Conservation (phyloP, 2,329 filamentous ascomycete species). For the Capronia americana region DNA sequence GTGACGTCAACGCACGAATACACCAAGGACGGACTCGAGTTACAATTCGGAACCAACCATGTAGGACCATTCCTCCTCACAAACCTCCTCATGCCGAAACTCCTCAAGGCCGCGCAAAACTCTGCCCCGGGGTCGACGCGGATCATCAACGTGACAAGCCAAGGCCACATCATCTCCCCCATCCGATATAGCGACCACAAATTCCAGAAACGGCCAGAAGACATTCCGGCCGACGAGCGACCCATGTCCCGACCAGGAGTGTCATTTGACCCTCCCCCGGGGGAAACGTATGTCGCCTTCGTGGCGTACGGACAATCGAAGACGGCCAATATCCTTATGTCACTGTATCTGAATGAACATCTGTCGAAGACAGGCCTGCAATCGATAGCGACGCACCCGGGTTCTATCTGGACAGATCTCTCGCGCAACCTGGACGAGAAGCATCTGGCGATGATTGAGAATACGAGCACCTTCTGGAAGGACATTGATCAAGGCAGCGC, state of each 20-base stretch:
- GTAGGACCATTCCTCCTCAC: conserved; percentile 51
- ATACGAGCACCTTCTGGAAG: conserved; percentile 41
- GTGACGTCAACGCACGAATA: conserved; percentile 44
- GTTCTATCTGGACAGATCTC: conserved; percentile 39
- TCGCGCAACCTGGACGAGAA: conserved; percentile 41
- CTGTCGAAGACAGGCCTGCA: conserved; percentile 48
- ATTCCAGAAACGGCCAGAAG: conserved; percentile 41
- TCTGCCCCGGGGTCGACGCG: conserved; percentile 29
- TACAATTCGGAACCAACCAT: conserved; percentile 50
- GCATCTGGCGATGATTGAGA: conserved; percentile 36
- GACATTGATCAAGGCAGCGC: conserved; percentile 39
- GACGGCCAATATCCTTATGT: conserved; percentile 55
- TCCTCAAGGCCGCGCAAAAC: conserved; percentile 42
- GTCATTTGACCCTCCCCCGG: conserved; percentile 35
- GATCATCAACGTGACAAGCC: conserved; percentile 40
- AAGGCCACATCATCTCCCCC: conserved; percentile 41
- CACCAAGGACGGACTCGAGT: conserved; percentile 48
- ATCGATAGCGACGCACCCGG: conserved; percentile 52
- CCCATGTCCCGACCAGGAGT: conserved; percentile 21
- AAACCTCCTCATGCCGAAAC: conserved; percentile 49
- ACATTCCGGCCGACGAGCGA: conserved; percentile 28
- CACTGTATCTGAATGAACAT: conserved; percentile 48
- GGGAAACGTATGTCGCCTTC: conserved; percentile 46
- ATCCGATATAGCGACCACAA: conserved; percentile 48
- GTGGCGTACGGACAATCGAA: conserved; percentile 56